Evolutionary conservation across 2,329 filamentous ascomycete genomes (phyloP).

Genomic region (Cercospora sesami): DNA sequence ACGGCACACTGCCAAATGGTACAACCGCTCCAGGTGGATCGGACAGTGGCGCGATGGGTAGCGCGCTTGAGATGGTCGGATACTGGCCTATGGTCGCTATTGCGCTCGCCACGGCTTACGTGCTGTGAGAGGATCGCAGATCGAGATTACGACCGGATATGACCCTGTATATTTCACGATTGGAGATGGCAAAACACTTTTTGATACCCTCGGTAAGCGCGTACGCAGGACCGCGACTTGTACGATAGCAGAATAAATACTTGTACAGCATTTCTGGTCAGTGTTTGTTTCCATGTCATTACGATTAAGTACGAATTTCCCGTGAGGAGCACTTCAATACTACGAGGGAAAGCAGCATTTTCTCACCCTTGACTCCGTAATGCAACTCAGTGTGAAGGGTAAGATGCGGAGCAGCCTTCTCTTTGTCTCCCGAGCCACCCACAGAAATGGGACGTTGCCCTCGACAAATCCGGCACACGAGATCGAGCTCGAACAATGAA

Average conservation of each 20-base stretch:
- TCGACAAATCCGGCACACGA: background rate
- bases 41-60: constrained; percentile 29
- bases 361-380: background rate
- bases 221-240: background rate
- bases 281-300: background rate
- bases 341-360: background rate
- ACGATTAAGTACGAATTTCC: background rate
- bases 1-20: constrained; percentile 66
- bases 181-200: background rate
- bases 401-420: background rate
- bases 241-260: background rate
- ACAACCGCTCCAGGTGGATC: constrained; percentile 46
- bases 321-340: background rate
- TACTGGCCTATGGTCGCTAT: constrained; percentile 44
- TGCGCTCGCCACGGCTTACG: constrained; percentile 18
- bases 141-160: background rate
- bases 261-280: background rate
- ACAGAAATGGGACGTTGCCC: background rate
- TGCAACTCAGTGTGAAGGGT: background rate
- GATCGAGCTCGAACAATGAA: background rate
- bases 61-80: constrained; percentile 27
- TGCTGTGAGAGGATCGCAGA: background rate
- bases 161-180: background rate
- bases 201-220: constrained; percentile 1
- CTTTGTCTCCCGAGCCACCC: background rate